Evolutionary conservation across 108 stramenopile species (phyloP), one percentile per base, ranked within the genome.

Genomic region (Fragilaria radians): DNA sequence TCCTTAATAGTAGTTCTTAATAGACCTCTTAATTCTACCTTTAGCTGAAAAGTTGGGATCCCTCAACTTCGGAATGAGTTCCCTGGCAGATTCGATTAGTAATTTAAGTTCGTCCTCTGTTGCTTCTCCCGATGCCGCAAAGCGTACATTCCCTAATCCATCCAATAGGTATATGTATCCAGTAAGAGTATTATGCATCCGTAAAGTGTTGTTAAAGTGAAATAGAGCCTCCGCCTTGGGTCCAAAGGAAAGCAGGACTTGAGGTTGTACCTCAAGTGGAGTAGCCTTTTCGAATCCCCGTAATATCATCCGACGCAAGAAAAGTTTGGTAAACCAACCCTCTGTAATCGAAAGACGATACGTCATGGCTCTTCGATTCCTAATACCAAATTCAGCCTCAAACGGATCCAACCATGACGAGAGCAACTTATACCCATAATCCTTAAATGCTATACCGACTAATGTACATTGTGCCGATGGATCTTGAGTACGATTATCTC

Each of bases 131-230:
- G 77, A 82, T 4, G 81, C 86, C 19, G 88, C 88, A 73, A 82
- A 93, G 47, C 91, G 79, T 17, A 93, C 78, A 24, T 82, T 63
- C 1, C 91, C 91, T 28, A 83, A 70, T 4, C 78, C 80, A 72
- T 93, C 91, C 28, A 93, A 53, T 24, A 93, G 60, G 36, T 80
- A 87, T 0, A 89, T 80, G 55, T 83, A 89, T 7, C 82, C 84
- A 5, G 86, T 78, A 66, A 85, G 78, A 36, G 77, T 80, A 72
- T 93, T 93, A 70, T 93, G 91, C 81, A 86, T 86, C 5, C 91
- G 60, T 48, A 93, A 59, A 4, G 74, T 48, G 60, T 93, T 85
- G 22, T 77, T 65, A 71, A 83, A 85, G 46, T 76, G 77, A 21
- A 73, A 78, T 0, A 83, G 62, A 56, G 81, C 72, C 14, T 58